Evolutionary conservation across 495 filamentous ascomycete species (phyloP).

Genomic region (Penicillium samsonianum): DNA sequence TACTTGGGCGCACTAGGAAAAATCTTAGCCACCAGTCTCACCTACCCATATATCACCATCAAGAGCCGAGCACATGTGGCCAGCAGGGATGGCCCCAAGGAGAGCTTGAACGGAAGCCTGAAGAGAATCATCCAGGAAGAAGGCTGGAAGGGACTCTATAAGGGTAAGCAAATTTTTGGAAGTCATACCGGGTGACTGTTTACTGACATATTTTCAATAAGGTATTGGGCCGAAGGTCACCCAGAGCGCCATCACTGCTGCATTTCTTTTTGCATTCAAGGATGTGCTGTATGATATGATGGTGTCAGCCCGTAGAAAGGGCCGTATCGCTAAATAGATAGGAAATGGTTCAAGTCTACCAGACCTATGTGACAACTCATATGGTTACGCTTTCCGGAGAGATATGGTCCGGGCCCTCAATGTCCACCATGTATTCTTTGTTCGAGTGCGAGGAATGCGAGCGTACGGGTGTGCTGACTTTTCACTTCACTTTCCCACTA

Average conservation of each 20-base stretch:
- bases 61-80: constrained; percentile 97
- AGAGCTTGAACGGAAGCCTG: constrained; percentile 73
- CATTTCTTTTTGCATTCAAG: constrained; percentile 97
- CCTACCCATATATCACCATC: constrained; percentile 97
- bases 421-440: not conserved
- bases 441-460: not conserved
- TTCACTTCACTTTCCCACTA: not conserved
- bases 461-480: no score
- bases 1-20: constrained; percentile 91
- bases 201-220: constrained; percentile 29
- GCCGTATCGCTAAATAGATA: constrained; percentile 43
- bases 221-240: constrained; percentile 94
- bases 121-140: constrained; percentile 81
- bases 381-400: not conserved
- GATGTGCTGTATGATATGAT: constrained; percentile 74
- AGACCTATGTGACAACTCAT: not conserved
- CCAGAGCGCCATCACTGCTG: constrained; percentile 94
- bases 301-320: constrained; percentile 52
- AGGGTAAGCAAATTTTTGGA: constrained; percentile 56
- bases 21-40: constrained; percentile 87
- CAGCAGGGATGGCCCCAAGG: constrained; percentile 61
- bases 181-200: not conserved
- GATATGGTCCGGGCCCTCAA: not conserved
- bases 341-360: not conserved
- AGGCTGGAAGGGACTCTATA: constrained; percentile 87